Conservation (phyloP, 345 rosid species). For the Crucihimalaya himalaica region DNA sequence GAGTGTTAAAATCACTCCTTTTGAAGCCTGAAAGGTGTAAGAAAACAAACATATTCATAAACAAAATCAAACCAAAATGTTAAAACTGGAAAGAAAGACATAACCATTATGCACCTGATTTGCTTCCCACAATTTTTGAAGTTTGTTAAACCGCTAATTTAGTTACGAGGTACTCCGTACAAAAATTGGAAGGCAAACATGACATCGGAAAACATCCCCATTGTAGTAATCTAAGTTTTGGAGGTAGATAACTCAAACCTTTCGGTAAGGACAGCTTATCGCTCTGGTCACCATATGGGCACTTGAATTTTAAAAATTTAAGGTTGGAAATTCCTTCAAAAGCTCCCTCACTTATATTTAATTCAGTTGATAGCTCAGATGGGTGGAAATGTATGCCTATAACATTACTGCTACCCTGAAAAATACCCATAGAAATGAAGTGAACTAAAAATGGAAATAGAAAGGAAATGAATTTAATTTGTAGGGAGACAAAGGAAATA, state of each 20-base stretch:
- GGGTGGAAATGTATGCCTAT: background rate
- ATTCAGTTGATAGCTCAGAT: background rate
- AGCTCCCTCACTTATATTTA: background rate
- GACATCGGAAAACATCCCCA: constrained; percentile 10
- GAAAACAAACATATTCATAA: background rate
- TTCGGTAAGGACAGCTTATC: background rate
- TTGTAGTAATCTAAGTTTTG: background rate
- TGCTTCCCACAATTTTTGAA: constrained; percentile 20
- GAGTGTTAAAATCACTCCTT: background rate
- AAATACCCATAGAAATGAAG: fast-evolving
- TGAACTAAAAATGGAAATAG: background rate
- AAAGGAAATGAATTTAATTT: background rate
- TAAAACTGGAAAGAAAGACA: background rate
- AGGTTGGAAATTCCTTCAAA: constrained; percentile 10
- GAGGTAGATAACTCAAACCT: background rate
- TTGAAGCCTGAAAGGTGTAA: background rate
- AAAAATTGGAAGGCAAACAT: constrained; percentile 13
- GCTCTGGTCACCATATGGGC: background rate
- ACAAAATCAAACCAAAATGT: background rate
- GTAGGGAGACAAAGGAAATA: background rate
- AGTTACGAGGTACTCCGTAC: constrained; percentile 14
- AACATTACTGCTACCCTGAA: constrained; percentile 10
- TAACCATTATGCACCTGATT: background rate
- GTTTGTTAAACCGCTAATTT: background rate
- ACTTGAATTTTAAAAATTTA: background rate